These are phyloP conservation scores for Meredithiella fracta DNA, from an alignment of 2,329 filamentous ascomycete species.

Conservation along the genomic window DNA sequence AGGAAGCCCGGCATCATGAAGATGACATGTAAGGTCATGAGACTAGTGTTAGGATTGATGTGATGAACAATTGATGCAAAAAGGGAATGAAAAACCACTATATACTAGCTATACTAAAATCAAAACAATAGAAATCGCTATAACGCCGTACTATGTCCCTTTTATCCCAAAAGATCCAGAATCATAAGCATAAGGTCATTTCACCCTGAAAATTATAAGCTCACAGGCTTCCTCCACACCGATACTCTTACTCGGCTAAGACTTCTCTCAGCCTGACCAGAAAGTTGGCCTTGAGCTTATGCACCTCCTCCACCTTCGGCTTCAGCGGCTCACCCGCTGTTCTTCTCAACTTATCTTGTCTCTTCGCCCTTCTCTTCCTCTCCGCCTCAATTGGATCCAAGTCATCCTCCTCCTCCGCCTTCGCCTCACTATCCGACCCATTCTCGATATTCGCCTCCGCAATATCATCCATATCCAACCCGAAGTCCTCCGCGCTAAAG, in stretches of 20 bases:
- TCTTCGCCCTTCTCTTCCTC: conserved; percentile 57
- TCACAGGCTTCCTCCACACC: not conserved
- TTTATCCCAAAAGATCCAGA: not conserved
- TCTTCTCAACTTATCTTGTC: conserved; percentile 63
- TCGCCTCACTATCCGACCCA: conserved; percentile 38
- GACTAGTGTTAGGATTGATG: not conserved
- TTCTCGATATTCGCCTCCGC: conserved; percentile 63
- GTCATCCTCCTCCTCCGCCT: conserved; percentile 57
- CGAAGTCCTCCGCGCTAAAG: conserved; percentile 77
- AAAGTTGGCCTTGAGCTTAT: conserved; percentile 67
- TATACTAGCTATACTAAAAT: not conserved
- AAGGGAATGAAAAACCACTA: not conserved
- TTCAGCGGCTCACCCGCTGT: conserved; percentile 74
- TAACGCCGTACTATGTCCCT: not conserved
- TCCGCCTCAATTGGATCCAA: conserved; percentile 79
- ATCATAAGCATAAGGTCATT: not conserved
- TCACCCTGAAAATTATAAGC: not conserved
- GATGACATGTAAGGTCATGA: too few relatives aligned
- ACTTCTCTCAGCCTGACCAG: conserved; percentile 67
- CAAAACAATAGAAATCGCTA: not conserved
- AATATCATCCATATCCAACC: conserved; percentile 70
- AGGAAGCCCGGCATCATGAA: not conserved
- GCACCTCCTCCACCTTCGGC: conserved; percentile 59
- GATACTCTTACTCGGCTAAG: conserved; percentile 46
- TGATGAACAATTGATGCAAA: too few relatives aligned